phyloP scores from a whole-genome alignment of 345 rosid species.

The Luvunga scandens region DNA sequence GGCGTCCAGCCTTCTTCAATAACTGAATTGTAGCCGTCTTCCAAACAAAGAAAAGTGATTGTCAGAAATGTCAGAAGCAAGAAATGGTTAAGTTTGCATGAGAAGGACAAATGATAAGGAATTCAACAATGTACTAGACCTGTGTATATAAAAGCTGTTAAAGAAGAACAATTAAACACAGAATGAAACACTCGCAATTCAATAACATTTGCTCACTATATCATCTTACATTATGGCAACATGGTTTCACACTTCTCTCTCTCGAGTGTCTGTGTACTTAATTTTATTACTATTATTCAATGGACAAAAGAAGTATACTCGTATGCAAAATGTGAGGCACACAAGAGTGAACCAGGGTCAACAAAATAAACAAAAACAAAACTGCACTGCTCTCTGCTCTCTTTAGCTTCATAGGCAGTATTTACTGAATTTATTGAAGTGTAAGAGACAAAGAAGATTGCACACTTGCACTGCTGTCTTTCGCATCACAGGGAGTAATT shows the following conservation, averaged over 20 bases:
- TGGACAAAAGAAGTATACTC: neutral
- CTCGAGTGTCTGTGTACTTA: neutral
- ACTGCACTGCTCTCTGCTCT: neutral
- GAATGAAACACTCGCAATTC: neutral
- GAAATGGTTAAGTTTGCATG: neutral
- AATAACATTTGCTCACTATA: neutral
- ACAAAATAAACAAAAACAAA: neutral
- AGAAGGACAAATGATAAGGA: neutral
- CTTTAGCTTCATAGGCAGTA: neutral
- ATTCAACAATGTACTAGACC: neutral
- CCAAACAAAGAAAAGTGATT: conserved; percentile 1
- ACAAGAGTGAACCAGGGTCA: neutral
- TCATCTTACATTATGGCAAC: neutral
- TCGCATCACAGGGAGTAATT: neutral
- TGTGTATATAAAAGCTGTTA: neutral
- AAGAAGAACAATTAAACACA: neutral
- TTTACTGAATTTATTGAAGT: no score
- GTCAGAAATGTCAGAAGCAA: neutral
- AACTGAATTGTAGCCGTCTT: conserved; percentile 87
- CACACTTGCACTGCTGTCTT: neutral
- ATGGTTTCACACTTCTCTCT: neutral
- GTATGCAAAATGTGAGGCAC: neutral
- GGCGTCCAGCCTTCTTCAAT: conserved; percentile 81
- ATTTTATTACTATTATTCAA: no score
- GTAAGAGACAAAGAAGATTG: neutral